Conservation (phyloP, 148 eudicot species). For the Fagopyrum esculentum region DNA sequence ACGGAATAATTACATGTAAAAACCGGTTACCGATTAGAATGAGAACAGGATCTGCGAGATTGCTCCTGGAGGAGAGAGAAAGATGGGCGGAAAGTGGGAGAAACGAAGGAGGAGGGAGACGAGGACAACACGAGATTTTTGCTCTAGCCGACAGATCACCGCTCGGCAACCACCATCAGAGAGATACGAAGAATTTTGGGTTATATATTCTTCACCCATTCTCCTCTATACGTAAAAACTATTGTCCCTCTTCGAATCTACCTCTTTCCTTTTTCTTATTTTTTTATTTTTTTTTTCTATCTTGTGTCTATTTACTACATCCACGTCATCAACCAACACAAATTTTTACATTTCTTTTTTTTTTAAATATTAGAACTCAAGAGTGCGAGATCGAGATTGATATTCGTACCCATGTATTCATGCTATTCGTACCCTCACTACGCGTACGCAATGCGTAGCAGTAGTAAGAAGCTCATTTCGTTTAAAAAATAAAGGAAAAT, state of each 20-base stretch:
- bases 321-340: conserved; percentile 10
- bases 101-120: not conserved
- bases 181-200: not conserved
- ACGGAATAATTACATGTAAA: not conserved
- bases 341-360: too few species aligned
- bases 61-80: not conserved
- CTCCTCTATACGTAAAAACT: not conserved
- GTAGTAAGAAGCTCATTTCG: too few species aligned
- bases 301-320: not conserved
- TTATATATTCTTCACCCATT: not conserved
- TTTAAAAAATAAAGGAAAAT: too few species aligned
- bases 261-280: not conserved
- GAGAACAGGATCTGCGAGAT: conserved; percentile 6
- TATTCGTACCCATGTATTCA: too few species aligned
- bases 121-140: conserved; percentile 8
- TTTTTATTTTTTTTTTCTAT: not conserved
- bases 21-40: conserved; percentile 5
- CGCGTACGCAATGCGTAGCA: too few species aligned
- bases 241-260: conserved; percentile 5
- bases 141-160: conserved; percentile 10
- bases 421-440: too few species aligned
- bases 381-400: too few species aligned
- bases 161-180: conserved; percentile 7
- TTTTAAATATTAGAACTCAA: too few species aligned
- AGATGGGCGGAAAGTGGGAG: not conserved